A percentile compares a stretch with the other conserved stretches of the same genome.
phyloP scores from a whole-genome alignment of 2,329 filamentous ascomycete species.

The Diatrype stigma region DNA sequence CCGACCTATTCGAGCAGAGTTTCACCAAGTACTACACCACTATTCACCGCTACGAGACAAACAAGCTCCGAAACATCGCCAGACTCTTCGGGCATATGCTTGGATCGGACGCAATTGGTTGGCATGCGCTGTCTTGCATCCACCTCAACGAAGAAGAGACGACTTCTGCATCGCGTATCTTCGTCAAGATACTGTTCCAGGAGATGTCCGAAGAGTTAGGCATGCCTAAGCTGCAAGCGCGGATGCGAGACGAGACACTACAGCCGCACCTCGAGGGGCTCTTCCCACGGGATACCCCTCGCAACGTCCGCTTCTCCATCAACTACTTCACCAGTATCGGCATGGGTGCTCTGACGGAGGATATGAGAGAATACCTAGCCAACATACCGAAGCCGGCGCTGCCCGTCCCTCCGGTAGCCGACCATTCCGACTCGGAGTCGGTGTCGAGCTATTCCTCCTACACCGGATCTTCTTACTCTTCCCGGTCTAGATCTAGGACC shows the following conservation, averaged over 20 bases:
- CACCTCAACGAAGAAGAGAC: slow-evolving; percentile 96
- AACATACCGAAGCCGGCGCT: slow-evolving; percentile 83
- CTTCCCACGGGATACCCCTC: slow-evolving; percentile 84
- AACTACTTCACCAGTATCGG: slow-evolving; percentile 99
- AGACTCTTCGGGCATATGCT: slow-evolving; percentile 92
- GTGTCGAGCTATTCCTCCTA: slow-evolving; percentile 78
- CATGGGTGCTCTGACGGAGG: slow-evolving; percentile 90
- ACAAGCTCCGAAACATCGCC: slow-evolving; percentile 89
- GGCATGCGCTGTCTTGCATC: slow-evolving; percentile 82
- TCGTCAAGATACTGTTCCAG: slow-evolving; percentile 96
- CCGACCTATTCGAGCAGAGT: slow-evolving; percentile 82
- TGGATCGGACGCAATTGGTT: slow-evolving; percentile 81
- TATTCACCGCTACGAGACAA: slow-evolving; percentile 95
- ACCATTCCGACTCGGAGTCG: slow-evolving; percentile 65
- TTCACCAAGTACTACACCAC: slow-evolving; percentile 96
- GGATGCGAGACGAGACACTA: slow-evolving; percentile 74
- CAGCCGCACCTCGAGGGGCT: slow-evolving; percentile 76
- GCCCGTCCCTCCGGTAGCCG: slow-evolving; percentile 58
- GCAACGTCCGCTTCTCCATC: slow-evolving; percentile 93
- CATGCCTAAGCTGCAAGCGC: slow-evolving; percentile 70
- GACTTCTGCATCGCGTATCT: slow-evolving; percentile 93
- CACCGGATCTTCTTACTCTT: slow-evolving; percentile 57
- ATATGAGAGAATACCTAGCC: slow-evolving; percentile 86
- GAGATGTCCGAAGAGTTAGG: slow-evolving; percentile 85
- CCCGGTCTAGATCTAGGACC: slow-evolving; percentile 43